Percentiles rank a stretch among this genome's conserved stretches.
These are phyloP conservation scores for Cryptococcus deneoformans DNA, from an alignment of 1,284 basidiomycete genomes.

Conservation along the genomic window DNA sequence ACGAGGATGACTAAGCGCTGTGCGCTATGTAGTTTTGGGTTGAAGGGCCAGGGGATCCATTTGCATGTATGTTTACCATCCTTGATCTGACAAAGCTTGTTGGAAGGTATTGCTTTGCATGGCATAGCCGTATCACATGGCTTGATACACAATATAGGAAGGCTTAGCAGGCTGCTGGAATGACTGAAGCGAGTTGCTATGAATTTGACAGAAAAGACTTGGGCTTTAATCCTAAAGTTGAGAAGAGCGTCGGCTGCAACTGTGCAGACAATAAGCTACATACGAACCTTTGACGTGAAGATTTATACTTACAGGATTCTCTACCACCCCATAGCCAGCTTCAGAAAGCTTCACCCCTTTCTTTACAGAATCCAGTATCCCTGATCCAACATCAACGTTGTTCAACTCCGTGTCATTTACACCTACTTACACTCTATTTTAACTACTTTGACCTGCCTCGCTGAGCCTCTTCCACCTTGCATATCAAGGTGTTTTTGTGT, in stretches of 20 bases:
- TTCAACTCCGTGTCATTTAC: no score
- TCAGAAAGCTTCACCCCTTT: conserved; percentile 38
- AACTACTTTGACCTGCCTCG: conserved; percentile 39
- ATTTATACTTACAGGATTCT: conserved; percentile 38
- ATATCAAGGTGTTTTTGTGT: conserved; percentile 46
- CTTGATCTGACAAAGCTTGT: no score
- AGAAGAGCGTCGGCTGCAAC: conserved; percentile 38
- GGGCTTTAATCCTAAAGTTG: conserved; percentile 30
- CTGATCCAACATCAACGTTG: conserved; percentile 12
- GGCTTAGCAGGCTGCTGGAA: no score
- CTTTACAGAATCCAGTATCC: conserved; percentile 44
- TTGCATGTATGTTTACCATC: no score
- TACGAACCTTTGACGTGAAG: not conserved
- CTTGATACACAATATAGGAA: no score
- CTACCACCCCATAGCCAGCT: conserved; percentile 42
- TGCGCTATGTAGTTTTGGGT: not conserved
- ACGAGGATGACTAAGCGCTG: conserved; percentile 23
- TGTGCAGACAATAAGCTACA: conserved; percentile 1
- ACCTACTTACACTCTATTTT: conserved; percentile 43
- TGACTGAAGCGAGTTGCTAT: no score
- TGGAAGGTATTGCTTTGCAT: no score
- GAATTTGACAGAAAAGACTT: conserved; percentile 6
- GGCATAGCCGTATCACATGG: no score
- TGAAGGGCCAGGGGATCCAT: no score
- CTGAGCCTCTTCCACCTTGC: conserved; percentile 32